These are phyloP conservation scores for Casuarina cunninghamiana DNA, from an alignment of 306 rosid genomes.

Conservation along the genomic window DNA sequence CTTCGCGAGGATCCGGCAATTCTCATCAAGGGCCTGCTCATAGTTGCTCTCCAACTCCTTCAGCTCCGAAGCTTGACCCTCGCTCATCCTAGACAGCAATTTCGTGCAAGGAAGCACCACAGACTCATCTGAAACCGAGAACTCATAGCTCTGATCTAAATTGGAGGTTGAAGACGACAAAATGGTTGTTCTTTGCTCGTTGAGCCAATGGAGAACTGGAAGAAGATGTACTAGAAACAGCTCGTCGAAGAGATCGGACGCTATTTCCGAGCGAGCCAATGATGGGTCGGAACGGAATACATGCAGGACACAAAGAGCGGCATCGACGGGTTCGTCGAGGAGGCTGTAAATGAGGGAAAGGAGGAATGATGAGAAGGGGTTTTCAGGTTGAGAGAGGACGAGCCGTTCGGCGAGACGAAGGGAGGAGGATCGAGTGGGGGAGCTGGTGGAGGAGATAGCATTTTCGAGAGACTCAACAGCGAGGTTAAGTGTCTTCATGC, in stretches of 20 bases:
- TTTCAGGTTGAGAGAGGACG: slow-evolving; percentile 50
- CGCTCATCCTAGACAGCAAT: slow-evolving; percentile 66
- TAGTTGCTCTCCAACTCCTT: slow-evolving; percentile 67
- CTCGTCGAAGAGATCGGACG: slow-evolving; percentile 63
- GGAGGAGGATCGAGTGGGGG: slow-evolving; percentile 48
- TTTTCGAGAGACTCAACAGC: slow-evolving; percentile 59
- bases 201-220: slow-evolving; percentile 56
- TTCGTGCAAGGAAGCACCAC: slow-evolving; percentile 45
- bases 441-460: slow-evolving; percentile 44
- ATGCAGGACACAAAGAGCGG: slow-evolving; percentile 53
- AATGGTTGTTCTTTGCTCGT: slow-evolving; percentile 53
- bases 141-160: slow-evolving; percentile 16
- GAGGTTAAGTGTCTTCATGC: slow-evolving; percentile 51
- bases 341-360: slow-evolving; percentile 58
- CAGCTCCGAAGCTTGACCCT: slow-evolving; percentile 55
- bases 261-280: slow-evolving; percentile 64
- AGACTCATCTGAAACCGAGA: slow-evolving; percentile 37
- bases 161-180: slow-evolving; percentile 25
- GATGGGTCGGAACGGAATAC: slow-evolving; percentile 52
- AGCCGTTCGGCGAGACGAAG: slow-evolving; percentile 64
- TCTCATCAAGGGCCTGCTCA: slow-evolving; percentile 59
- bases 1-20: slow-evolving; percentile 56
- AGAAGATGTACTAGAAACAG: slow-evolving; percentile 70
- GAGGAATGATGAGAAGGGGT: slow-evolving; percentile 57
- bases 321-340: slow-evolving; percentile 36